Conservation (phyloP, 257 asterid species). For the Knoxia roxburghii region DNA sequence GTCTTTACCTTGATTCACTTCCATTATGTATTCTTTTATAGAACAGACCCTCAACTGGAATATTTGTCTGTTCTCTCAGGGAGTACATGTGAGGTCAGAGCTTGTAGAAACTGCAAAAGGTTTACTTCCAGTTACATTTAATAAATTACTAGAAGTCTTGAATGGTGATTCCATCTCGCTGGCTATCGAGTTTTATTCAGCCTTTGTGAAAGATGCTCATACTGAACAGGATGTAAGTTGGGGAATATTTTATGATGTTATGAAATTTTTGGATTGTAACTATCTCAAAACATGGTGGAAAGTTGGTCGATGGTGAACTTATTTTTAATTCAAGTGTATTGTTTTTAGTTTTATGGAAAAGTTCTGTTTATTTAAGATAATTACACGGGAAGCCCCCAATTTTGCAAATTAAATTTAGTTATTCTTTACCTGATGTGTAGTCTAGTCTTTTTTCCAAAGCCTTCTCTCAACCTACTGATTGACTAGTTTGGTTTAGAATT, state of each 20-base stretch:
- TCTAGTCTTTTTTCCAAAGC: neutral
- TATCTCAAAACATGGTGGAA: neutral
- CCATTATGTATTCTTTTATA: neutral
- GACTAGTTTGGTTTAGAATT: neutral
- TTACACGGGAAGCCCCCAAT: constrained; percentile 45
- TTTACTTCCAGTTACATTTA: constrained; percentile 75
- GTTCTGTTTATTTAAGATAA: constrained; percentile 29
- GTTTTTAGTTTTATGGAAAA: constrained; percentile 34
- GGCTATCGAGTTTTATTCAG: constrained; percentile 71
- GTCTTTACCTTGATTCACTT: neutral
- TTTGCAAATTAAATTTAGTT: constrained; percentile 14
- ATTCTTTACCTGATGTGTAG: neutral
- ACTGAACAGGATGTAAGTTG: constrained; percentile 64
- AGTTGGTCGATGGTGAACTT: neutral
- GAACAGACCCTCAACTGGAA: neutral
- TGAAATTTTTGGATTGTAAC: neutral
- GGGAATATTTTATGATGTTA: neutral
- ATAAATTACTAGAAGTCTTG: constrained; percentile 60
- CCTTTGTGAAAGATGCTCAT: constrained; percentile 78
- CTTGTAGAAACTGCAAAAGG: constrained; percentile 62
- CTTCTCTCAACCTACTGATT: neutral
- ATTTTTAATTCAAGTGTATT: neutral
- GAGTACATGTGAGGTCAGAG: constrained; percentile 75
- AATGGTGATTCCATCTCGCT: constrained; percentile 63
- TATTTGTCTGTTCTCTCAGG: constrained; percentile 40